Evolutionary conservation across 305 asterid genomes (phyloP).

Genomic region (Rubia peregrina): DNA sequence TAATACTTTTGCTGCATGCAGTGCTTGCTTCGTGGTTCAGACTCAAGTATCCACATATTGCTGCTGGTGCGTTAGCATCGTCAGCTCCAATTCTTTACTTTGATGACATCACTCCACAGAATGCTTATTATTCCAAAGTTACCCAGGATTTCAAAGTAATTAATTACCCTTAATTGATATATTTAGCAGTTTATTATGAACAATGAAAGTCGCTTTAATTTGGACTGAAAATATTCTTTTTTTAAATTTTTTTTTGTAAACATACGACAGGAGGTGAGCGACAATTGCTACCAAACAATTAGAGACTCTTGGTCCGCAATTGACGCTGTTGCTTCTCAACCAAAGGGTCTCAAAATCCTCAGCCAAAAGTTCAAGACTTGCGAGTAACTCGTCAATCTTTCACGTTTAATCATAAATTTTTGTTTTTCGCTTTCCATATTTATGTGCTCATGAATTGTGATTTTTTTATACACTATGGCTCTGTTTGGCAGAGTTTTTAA

Average conservation of each 20-base stretch:
- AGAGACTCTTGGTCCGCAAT: slow-evolving; percentile 61
- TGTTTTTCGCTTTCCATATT: neutral
- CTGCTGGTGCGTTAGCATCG: slow-evolving; percentile 27
- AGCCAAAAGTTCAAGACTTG: slow-evolving; percentile 53
- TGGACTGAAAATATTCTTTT: neutral
- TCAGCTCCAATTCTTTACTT: slow-evolving; percentile 33
- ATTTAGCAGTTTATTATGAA: neutral
- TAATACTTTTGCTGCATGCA: neutral
- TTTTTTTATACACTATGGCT: too few relatives aligned
- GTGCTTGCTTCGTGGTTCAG: slow-evolving; percentile 34
- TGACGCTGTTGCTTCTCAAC: slow-evolving; percentile 46
- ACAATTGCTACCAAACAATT: slow-evolving; percentile 39
- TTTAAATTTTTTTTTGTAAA: neutral
- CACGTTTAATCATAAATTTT: neutral
- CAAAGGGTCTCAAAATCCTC: slow-evolving; percentile 47
- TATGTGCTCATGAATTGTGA: neutral
- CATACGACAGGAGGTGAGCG: slow-evolving; percentile 43
- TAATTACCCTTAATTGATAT: neutral
- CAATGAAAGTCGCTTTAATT: neutral
- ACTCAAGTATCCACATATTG: slow-evolving; percentile 29
- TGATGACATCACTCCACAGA: slow-evolving; percentile 41
- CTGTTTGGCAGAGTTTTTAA: too few relatives aligned
- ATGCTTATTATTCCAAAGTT: slow-evolving; percentile 49
- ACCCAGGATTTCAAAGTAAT: slow-evolving; percentile 57
- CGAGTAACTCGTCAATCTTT: slow-evolving; percentile 29